Conservation (phyloP, 2,329 filamentous ascomycete genomes). For the Trichoderma oligosporum region DNA sequence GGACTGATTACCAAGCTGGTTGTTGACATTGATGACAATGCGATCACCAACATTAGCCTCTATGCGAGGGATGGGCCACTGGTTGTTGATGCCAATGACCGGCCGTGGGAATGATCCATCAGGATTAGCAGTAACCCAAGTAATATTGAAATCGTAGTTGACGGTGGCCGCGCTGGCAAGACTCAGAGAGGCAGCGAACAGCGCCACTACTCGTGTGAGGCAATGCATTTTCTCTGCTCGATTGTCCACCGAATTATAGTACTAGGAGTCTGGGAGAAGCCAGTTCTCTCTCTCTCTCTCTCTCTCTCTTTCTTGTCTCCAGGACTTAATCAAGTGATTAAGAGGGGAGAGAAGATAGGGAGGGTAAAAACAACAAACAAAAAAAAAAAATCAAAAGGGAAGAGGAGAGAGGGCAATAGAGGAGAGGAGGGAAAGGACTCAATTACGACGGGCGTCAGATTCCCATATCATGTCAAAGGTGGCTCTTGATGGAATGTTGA, state of each 20-base stretch:
- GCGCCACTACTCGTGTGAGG: slow-evolving; percentile 19
- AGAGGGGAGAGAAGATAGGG: neutral
- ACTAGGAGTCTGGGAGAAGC: neutral
- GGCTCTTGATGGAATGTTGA: neutral
- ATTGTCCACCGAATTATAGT: neutral
- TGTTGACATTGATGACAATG: slow-evolving; percentile 55
- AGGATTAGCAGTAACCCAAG: slow-evolving; percentile 68
- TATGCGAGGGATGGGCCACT: slow-evolving; percentile 70
- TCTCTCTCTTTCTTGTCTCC: neutral
- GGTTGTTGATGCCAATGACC: slow-evolving; percentile 72
- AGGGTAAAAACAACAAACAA: too few species aligned
- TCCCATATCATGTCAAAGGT: neutral
- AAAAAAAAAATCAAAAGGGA: neutral
- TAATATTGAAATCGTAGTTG: slow-evolving; percentile 63
- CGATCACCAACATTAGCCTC: slow-evolving; percentile 60
- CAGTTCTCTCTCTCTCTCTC: neutral
- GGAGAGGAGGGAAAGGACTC: neutral
- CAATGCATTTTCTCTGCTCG: slow-evolving; percentile 20
- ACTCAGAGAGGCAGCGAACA: slow-evolving; percentile 21
- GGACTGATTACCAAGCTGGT: slow-evolving; percentile 58
- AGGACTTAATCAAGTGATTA: neutral
- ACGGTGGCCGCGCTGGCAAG: slow-evolving; percentile 39
- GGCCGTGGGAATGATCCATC: slow-evolving; percentile 62
- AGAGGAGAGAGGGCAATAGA: neutral
- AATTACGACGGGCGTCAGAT: neutral